phyloP scores from a whole-genome alignment of 495 filamentous ascomycete genomes.

The Amphirosellinia nigrospora region DNA sequence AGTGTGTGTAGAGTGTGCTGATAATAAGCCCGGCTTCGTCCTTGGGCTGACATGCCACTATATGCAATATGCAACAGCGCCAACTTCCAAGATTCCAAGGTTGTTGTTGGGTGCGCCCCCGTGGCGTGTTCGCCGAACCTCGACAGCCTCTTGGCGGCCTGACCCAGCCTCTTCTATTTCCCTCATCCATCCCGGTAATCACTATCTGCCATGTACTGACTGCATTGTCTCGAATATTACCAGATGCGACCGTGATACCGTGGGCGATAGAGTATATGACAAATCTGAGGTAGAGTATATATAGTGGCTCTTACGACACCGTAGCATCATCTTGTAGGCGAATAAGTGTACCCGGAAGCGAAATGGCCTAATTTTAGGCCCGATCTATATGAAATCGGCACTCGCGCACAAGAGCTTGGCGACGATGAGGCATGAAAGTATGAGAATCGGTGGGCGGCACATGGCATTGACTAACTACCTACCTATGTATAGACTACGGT shows the following conservation, averaged over 20 bases:
- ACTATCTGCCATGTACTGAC: neutral
- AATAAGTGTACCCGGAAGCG: conserved; percentile 13
- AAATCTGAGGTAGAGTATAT: conserved; percentile 8
- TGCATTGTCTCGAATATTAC: neutral
- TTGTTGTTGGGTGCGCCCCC: conserved; percentile 15
- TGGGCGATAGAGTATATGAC: neutral
- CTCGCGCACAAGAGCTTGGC: neutral
- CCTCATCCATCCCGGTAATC: neutral
- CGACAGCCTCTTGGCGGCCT: conserved; percentile 2
- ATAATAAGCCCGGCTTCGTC: neutral
- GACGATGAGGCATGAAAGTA: neutral
- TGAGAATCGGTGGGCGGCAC: neutral
- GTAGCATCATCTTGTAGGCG: conserved; percentile 14
- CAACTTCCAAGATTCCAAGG: neutral
- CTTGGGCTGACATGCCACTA: conserved; percentile 23
- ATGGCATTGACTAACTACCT: neutral
- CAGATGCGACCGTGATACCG: conserved; percentile 15
- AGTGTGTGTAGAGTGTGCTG: neutral
- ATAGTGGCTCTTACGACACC: conserved; percentile 1
- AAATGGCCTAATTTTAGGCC: conserved; percentile 27
- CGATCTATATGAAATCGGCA: conserved; percentile 18
- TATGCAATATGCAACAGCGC: conserved; percentile 17
- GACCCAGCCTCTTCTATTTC: conserved; percentile 11
- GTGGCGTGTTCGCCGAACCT: conserved; percentile 3
- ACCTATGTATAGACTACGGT: neutral